Percentiles rank a stretch among this genome's conserved stretches.
Evolutionary conservation across 2,329 filamentous ascomycete genomes (phyloP).

Genomic region (Sphaerulina musiva): DNA sequence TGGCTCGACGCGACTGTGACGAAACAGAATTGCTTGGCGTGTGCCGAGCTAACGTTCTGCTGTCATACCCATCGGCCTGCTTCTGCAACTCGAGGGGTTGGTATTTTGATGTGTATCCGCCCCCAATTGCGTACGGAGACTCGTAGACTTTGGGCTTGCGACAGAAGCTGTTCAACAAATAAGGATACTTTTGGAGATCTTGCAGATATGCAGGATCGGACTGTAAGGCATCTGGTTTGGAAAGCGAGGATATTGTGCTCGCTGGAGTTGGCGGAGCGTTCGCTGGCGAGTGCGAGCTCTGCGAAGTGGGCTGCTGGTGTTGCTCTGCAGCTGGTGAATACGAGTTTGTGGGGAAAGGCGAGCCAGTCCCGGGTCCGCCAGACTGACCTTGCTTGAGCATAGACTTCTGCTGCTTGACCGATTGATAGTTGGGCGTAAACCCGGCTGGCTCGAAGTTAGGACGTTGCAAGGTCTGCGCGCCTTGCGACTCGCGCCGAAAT

Average conservation of each 20-base stretch:
- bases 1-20: constrained; percentile 15
- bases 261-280: constrained; percentile 29
- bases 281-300: constrained; percentile 32
- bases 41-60: constrained; percentile 13
- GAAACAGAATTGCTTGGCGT: constrained; percentile 27
- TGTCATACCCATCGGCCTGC: constrained; percentile 11
- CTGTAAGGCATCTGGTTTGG: constrained; percentile 26
- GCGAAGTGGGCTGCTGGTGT: constrained; percentile 23
- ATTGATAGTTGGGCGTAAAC: constrained; percentile 25
- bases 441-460: constrained; percentile 23
- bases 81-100: constrained; percentile 28
- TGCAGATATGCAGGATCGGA: constrained; percentile 36
- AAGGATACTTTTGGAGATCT: constrained; percentile 42
- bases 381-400: constrained; percentile 22
- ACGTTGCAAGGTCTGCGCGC: constrained; percentile 27
- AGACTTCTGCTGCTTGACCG: constrained; percentile 24
- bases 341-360: constrained; percentile 22
- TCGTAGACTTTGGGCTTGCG: constrained; percentile 42
- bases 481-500: constrained; percentile 31
- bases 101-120: constrained; percentile 39
- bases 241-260: constrained; percentile 26
- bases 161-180: constrained; percentile 41
- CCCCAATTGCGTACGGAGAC: constrained; percentile 42
- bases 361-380: constrained; percentile 9
- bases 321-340: constrained; percentile 19